phyloP scores from a whole-genome alignment of 176 grass and related monocot species.

The Lolium perenne region DNA sequence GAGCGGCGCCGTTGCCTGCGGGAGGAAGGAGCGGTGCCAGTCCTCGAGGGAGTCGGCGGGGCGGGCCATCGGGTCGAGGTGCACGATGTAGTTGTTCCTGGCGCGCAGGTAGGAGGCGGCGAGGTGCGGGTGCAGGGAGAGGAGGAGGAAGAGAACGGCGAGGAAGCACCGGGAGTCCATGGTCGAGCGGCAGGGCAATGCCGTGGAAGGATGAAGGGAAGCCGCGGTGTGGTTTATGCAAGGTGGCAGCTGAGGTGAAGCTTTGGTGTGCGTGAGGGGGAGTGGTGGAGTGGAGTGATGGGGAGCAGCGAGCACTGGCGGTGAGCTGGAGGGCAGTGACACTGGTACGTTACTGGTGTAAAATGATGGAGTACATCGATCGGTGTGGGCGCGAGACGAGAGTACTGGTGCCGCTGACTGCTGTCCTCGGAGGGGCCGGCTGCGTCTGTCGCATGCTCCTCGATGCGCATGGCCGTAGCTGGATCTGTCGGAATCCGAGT shows the following conservation, averaged over 20 bases:
- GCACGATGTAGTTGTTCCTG: constrained; percentile 81
- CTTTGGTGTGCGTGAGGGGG: neutral
- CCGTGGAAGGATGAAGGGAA: neutral
- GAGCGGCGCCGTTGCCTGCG: constrained; percentile 3
- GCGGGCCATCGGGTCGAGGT: constrained; percentile 45
- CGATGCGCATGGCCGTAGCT: constrained; percentile 21
- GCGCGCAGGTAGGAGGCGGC: constrained; percentile 48
- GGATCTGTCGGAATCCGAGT: constrained; percentile 40
- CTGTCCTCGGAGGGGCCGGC: neutral
- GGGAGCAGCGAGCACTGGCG: constrained; percentile 39
- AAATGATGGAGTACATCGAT: too few relatives aligned
- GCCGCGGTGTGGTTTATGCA: constrained; percentile 17
- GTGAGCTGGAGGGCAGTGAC: constrained; percentile 67
- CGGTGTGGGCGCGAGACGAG: constrained; percentile 4
- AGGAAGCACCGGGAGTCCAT: constrained; percentile 29
- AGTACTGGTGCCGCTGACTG: constrained; percentile 8
- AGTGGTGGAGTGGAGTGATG: constrained; percentile 37
- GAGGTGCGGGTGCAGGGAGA: constrained; percentile 25
- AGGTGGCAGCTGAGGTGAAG: constrained; percentile 2
- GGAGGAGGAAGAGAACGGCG: constrained; percentile 15
- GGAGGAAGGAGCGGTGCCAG: constrained; percentile 83
- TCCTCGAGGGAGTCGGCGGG: constrained; percentile 37
- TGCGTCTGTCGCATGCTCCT: neutral
- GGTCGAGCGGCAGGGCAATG: neutral
- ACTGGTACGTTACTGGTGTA: constrained; percentile 18